Percentiles rank a stretch among this genome's conserved stretches.
phyloP scores from a whole-genome alignment of 1,284 basidiomycete species.

The Pterula multifida region DNA sequence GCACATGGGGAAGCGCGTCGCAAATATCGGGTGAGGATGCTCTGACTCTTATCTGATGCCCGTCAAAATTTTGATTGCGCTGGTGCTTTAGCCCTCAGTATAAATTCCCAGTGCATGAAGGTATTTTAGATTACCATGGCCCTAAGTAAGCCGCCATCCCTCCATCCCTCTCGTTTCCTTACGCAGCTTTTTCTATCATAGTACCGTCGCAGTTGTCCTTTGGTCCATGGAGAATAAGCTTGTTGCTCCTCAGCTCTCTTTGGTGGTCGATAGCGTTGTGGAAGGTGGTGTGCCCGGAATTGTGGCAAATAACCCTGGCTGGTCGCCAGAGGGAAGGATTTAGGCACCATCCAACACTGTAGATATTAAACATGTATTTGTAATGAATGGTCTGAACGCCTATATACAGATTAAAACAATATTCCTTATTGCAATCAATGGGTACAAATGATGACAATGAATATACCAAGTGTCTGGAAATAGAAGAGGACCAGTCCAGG shows the following conservation, averaged over 20 bases:
- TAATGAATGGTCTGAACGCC: too few relatives aligned
- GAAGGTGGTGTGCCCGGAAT: slow-evolving; percentile 56
- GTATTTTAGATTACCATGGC: slow-evolving; percentile 61
- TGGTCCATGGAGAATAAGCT: slow-evolving; percentile 48
- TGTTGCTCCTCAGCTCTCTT: slow-evolving; percentile 38
- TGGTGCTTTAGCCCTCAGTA: slow-evolving; percentile 43
- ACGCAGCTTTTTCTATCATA: slow-evolving; percentile 16
- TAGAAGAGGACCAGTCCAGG: too few relatives aligned
- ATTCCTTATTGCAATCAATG: too few relatives aligned
- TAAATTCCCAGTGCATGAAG: slow-evolving; percentile 69
- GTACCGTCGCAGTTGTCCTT: slow-evolving; percentile 59
- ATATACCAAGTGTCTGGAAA: too few relatives aligned
- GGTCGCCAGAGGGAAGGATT: slow-evolving; percentile 30
- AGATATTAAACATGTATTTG: too few relatives aligned
- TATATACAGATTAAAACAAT: too few relatives aligned
- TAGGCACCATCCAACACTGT: background rate
- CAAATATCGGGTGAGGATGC: slow-evolving; percentile 40
- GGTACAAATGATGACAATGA: too few relatives aligned
- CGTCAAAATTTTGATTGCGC: background rate
- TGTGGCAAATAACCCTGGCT: slow-evolving; percentile 44
- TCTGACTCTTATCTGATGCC: background rate
- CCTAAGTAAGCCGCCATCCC: slow-evolving; percentile 39
- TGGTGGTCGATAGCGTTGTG: slow-evolving; percentile 44
- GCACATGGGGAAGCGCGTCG: slow-evolving; percentile 72
- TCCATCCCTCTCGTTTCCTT: slow-evolving; percentile 4